Conservation (phyloP, 352 stramenopile genomes). For the Elongisporangium prolatum region DNA sequence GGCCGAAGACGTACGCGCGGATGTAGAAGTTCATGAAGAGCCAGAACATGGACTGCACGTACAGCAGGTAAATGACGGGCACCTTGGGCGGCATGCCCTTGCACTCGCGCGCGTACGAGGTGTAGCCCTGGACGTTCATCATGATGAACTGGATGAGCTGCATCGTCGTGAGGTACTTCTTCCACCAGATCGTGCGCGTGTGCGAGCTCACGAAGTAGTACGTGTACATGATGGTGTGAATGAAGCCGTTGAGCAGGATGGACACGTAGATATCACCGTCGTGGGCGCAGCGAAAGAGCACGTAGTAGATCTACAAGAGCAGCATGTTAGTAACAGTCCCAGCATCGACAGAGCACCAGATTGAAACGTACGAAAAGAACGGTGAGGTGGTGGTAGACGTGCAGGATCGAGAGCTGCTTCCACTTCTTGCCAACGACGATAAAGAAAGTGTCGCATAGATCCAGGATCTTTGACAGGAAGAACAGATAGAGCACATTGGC, state of each 20-base stretch:
- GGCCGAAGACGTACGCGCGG: slow-evolving; percentile 77
- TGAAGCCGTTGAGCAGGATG: slow-evolving; percentile 94
- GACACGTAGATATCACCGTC: slow-evolving; percentile 95
- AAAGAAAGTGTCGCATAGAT: slow-evolving; percentile 91
- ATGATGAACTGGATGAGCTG: slow-evolving; percentile 93
- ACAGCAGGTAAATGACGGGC: slow-evolving; percentile 86
- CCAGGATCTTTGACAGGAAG: slow-evolving; percentile 93
- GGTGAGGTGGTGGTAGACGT: slow-evolving; percentile 96
- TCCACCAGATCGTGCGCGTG: slow-evolving; percentile 96
- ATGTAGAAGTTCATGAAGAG: slow-evolving; percentile 98
- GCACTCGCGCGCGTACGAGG: slow-evolving; percentile 78
- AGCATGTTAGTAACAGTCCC: not conserved
- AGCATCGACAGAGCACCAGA: not conserved
- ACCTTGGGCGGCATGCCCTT: slow-evolving; percentile 67
- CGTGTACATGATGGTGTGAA: slow-evolving; percentile 98
- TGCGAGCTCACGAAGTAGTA: slow-evolving; percentile 98
- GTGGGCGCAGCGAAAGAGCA: slow-evolving; percentile 90
- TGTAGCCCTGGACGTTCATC: slow-evolving; percentile 62
- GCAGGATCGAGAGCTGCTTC: slow-evolving; percentile 94
- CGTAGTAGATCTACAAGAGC: slow-evolving; percentile 84
- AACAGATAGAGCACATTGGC: slow-evolving; percentile 94
- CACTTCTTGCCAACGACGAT: slow-evolving; percentile 97
- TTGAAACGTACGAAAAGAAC: slow-evolving; percentile 75
- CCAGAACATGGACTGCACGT: slow-evolving; percentile 95
- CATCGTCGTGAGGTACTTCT: slow-evolving; percentile 91